Conservation (phyloP, 2,329 filamentous ascomycete genomes). For the Claviceps spartinae region DNA sequence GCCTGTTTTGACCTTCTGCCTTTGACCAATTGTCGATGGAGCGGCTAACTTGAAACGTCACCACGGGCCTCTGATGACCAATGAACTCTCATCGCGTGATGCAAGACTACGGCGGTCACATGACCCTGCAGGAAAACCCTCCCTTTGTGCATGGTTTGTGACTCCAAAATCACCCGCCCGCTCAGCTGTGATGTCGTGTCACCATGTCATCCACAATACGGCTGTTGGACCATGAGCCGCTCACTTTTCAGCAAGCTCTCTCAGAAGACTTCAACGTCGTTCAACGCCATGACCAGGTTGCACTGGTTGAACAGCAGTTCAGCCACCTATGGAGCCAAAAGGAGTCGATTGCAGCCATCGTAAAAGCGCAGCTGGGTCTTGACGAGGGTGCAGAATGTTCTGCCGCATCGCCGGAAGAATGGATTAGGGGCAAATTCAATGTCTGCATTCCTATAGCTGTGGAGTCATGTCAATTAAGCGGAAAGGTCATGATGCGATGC, state of each 20-base stretch:
- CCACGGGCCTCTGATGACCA: too few relatives aligned
- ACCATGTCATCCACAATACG: constrained; percentile 1
- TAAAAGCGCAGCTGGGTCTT: constrained; percentile 15
- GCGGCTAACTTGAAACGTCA: neutral
- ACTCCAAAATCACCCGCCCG: neutral
- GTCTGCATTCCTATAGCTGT: constrained; percentile 20
- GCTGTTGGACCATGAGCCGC: neutral
- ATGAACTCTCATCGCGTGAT: too few relatives aligned
- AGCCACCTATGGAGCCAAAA: constrained; percentile 4
- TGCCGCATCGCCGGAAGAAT: constrained; percentile 12
- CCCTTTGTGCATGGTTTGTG: neutral
- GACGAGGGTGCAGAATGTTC: constrained; percentile 11
- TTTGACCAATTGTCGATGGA: neutral
- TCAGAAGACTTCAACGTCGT: constrained; percentile 1
- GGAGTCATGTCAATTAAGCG: constrained; percentile 8
- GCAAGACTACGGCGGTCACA: neutral
- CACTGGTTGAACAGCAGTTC: neutral
- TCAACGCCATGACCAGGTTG: constrained; percentile 1
- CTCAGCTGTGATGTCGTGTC: neutral
- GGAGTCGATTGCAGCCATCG: constrained; percentile 9
- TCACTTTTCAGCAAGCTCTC: neutral
- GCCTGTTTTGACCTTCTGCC: too few relatives aligned
- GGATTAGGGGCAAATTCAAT: constrained; percentile 23
- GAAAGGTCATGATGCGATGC: constrained; percentile 17
- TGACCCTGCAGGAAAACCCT: neutral